Conservation (phyloP, 441 rosid genomes). For the Daphne laureola region DNA sequence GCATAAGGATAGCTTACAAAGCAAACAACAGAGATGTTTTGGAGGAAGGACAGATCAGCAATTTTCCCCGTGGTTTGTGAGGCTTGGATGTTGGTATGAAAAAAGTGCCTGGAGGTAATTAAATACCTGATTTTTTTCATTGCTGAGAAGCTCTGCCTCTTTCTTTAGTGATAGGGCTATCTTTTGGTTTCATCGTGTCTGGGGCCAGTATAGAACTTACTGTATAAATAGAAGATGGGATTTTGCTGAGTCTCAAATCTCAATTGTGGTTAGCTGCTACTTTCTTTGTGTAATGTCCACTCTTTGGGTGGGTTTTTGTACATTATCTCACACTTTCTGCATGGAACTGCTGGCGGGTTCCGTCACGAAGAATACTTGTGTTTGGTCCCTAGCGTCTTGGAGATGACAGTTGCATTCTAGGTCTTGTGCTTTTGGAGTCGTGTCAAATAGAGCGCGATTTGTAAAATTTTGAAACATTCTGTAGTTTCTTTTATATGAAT, state of each 20-base stretch:
- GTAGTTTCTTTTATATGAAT: too few species aligned
- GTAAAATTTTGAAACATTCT: too few species aligned
- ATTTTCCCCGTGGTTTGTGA: slow-evolving; percentile 80
- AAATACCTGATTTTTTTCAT: slow-evolving; percentile 14
- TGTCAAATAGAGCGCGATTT: too few species aligned
- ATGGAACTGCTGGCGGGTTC: slow-evolving; percentile 20
- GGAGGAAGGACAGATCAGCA: slow-evolving; percentile 92
- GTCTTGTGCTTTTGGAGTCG: too few species aligned
- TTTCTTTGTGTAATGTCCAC: slow-evolving; percentile 9
- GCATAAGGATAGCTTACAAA: slow-evolving; percentile 85
- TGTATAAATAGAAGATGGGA: slow-evolving; percentile 18
- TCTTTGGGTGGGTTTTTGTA: slow-evolving; percentile 35
- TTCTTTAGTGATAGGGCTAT: slow-evolving; percentile 24
- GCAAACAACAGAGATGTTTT: slow-evolving; percentile 56
- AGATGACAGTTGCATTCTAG: too few species aligned
- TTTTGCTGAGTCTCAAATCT: slow-evolving; percentile 20
- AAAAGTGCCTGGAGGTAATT: slow-evolving; percentile 11
- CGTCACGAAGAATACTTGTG: too few species aligned
- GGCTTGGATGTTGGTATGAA: slow-evolving; percentile 9
- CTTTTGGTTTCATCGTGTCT: slow-evolving; percentile 19
- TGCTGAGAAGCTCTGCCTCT: slow-evolving; percentile 19
- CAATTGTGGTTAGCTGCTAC: slow-evolving; percentile 18
- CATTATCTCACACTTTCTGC: slow-evolving; percentile 33
- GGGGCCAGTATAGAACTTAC: slow-evolving; percentile 19
- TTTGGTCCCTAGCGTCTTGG: too few species aligned